phyloP scores from a whole-genome alignment of 2,329 filamentous ascomycete genomes.

The Knoxdaviesia proteae region DNA sequence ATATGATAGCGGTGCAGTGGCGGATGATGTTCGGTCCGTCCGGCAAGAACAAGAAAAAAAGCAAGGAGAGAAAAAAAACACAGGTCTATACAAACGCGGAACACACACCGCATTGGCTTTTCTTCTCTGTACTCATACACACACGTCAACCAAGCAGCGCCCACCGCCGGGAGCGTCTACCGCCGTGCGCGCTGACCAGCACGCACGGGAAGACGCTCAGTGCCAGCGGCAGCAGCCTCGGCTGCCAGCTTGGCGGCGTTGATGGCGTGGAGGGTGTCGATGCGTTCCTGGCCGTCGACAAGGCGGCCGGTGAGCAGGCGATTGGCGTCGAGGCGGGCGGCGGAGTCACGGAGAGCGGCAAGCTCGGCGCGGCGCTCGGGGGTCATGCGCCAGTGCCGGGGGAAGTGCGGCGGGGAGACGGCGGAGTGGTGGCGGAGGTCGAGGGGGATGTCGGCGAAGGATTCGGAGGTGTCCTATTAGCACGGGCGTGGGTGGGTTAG shows the following conservation, averaged over 20 bases:
- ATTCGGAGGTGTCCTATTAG: conserved; percentile 47
- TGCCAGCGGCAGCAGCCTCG: conserved; percentile 16
- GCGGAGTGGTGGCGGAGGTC: conserved; percentile 63
- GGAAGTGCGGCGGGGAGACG: conserved; percentile 50
- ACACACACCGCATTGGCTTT: no score
- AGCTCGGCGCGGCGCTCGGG: conserved; percentile 44
- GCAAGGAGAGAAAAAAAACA: no score
- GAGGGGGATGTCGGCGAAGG: conserved; percentile 73
- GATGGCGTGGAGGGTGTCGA: conserved; percentile 27
- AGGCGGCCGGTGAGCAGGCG: conserved; percentile 31
- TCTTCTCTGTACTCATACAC: no score
- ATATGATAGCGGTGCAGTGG: no score
- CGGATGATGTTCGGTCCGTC: no score
- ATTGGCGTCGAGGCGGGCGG: conserved; percentile 30
- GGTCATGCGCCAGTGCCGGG: conserved; percentile 65
- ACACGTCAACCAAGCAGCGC: no score
- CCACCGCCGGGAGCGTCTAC: no score
- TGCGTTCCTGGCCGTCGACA: conserved; percentile 33
- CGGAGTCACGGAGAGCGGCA: conserved; percentile 32
- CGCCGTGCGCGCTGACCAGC: background rate
- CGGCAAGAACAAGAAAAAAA: no score
- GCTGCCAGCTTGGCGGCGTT: conserved; percentile 26
- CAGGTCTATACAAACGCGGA: no score
- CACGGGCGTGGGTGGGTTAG: background rate
- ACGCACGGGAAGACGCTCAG: background rate